Conservation (phyloP, 202 grass and related monocot genomes). For the Schoenoplectus triqueter region DNA sequence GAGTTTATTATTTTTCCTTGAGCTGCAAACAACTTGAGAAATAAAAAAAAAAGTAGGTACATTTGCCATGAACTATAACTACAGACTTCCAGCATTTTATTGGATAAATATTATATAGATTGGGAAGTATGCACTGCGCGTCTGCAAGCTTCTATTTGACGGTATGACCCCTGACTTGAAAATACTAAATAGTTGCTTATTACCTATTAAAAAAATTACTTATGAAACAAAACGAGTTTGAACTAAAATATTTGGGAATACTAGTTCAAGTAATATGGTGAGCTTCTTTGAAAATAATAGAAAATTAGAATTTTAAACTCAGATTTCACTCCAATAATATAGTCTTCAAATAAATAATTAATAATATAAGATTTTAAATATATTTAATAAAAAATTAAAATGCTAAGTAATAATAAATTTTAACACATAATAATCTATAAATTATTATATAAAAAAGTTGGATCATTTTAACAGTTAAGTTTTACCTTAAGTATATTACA, state of each 20-base stretch:
- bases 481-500: too few relatives aligned
- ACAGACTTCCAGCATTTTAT: neutral
- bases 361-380: too few relatives aligned
- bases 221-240: constrained; percentile 1
- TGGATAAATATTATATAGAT: neutral
- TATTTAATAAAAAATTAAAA: too few relatives aligned
- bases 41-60: neutral
- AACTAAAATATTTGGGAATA: constrained; percentile 12
- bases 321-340: too few relatives aligned
- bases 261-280: constrained; percentile 4
- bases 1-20: neutral
- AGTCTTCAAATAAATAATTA: too few relatives aligned
- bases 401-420: too few relatives aligned
- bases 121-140: neutral
- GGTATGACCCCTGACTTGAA: constrained; percentile 12
- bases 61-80: neutral
- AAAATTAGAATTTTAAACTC: neutral
- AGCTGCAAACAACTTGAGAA: neutral
- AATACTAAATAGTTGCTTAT: constrained; percentile 18
- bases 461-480: too few relatives aligned
- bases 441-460: too few relatives aligned
- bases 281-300: neutral
- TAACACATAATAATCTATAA: too few relatives aligned
- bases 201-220: neutral
- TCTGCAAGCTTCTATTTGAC: neutral